Evolutionary conservation across 495 filamentous ascomycete genomes (phyloP), one percentile per base, ranked within the genome.

Genomic region (Lasiosphaeria hispida): DNA sequence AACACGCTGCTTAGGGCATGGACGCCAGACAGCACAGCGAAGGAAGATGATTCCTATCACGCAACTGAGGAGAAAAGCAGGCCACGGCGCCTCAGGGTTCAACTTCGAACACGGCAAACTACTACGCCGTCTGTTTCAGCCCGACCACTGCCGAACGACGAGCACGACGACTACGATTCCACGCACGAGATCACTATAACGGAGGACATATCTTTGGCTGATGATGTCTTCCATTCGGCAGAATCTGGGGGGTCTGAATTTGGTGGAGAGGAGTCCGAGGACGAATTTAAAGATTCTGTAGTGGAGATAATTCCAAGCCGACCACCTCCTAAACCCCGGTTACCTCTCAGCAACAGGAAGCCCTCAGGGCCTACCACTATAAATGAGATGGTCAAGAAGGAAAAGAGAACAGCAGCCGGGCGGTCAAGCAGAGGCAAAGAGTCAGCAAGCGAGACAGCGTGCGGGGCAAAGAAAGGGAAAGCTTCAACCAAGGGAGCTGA

Each of bases 141-240:
- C 49, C 55, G 55, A 13, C 59, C 63, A 47, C 52, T n/a, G n/a
- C n/a, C 10, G 9, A 37, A 56, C 10, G 33, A 58, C 6, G 52
- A 55, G 4, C 15, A 51, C 33, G 59, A 63, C 2, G 61, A 63
- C 5, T 64, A 55, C 36, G 34, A 58, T 6, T 67, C 67, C 8
- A 63, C 58, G 9, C 37, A 59, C 40, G 64, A 69, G 30, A 45
- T 57, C 10, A 63, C 48, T 36, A 57, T 65, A 9, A 55, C 44
- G 0, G 64, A 69, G 37, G 64, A 69, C 4, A 52, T 63, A 7
- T 65, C 67, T 1, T 36, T 65, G 10, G 19, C 48, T 11, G 64
- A 65, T 15, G 62, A 60, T 11, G 44, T 51, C 0, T 65, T 59
- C 23, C 50, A 62, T 4, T 55, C 62, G 0, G 60, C 47, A n/a